A percentile compares a stretch with the other conserved stretches of the same genome.
These are phyloP conservation scores for Backusella psychrophila DNA, from an alignment of 192 early-diverging fungal genomes.

Conservation along the genomic window DNA sequence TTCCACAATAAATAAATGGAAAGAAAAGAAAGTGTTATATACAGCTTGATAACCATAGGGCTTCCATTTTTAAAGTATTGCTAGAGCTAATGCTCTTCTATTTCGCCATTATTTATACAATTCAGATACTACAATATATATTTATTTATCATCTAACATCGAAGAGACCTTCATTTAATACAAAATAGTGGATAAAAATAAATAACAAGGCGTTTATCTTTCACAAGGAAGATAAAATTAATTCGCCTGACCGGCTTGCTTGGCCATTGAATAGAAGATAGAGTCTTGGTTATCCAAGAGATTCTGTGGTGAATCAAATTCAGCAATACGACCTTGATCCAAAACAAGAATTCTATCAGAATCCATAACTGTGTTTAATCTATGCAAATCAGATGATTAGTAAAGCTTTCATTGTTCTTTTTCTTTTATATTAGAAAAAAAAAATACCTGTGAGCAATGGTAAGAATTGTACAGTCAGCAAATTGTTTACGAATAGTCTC, in stretches of 20 bases:
- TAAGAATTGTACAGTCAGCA: conserved; percentile 70
- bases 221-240: not conserved
- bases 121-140: not conserved
- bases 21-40: not conserved
- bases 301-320: conserved; percentile 66
- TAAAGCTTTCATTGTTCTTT: too few species aligned
- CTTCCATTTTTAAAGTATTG: not conserved
- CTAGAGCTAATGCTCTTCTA: not conserved
- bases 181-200: not conserved
- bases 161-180: not conserved
- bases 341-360: conserved; percentile 70
- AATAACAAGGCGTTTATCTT: not conserved
- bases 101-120: not conserved
- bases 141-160: not conserved
- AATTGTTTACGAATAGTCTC: conserved; percentile 73
- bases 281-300: conserved; percentile 48
- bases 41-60: not conserved
- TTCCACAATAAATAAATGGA: not conserved
- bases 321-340: conserved; percentile 68
- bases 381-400: not conserved
- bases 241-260: conserved; percentile 42
- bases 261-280: conserved; percentile 44
- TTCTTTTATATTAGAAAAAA: too few species aligned
- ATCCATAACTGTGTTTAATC: conserved; percentile 78
- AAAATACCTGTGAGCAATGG: conserved; percentile 62